phyloP scores from a whole-genome alignment of 306 rosid species.

The Inga oerstediana region DNA sequence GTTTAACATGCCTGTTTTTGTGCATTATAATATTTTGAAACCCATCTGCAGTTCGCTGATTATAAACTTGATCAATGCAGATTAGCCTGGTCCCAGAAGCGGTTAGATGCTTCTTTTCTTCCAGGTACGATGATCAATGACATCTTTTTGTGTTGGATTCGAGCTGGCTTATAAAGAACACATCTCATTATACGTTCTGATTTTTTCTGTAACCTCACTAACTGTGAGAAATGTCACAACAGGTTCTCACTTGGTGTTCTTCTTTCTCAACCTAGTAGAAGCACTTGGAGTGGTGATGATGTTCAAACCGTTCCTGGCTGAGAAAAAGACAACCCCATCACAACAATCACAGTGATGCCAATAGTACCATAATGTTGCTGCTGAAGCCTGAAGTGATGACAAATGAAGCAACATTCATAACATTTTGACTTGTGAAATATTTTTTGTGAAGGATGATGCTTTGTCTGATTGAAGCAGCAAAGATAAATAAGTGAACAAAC shows the following conservation, averaged over 20 bases:
- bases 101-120: constrained; percentile 44
- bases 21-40: not conserved
- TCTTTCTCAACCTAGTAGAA: constrained; percentile 36
- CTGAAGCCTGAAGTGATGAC: not conserved
- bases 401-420: not conserved
- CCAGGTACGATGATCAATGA: constrained; percentile 43
- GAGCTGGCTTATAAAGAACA: not conserved
- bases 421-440: not conserved
- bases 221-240: not conserved
- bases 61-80: constrained; percentile 35
- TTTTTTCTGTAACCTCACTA: not conserved
- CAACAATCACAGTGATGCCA: constrained; percentile 21
- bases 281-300: constrained; percentile 40
- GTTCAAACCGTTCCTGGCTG: constrained; percentile 49
- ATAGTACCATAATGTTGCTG: not conserved
- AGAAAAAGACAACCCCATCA: constrained; percentile 18
- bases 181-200: too few relatives aligned
- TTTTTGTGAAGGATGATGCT: not conserved
- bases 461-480: not conserved
- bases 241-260: constrained; percentile 49
- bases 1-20: not conserved
- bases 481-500: not conserved
- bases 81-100: constrained; percentile 54
- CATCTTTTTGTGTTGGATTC: not conserved
- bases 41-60: not conserved